These are phyloP conservation scores for Neopestalotiopsis rosae DNA, from an alignment of 2,329 filamentous ascomycete genomes.

Conservation along the genomic window DNA sequence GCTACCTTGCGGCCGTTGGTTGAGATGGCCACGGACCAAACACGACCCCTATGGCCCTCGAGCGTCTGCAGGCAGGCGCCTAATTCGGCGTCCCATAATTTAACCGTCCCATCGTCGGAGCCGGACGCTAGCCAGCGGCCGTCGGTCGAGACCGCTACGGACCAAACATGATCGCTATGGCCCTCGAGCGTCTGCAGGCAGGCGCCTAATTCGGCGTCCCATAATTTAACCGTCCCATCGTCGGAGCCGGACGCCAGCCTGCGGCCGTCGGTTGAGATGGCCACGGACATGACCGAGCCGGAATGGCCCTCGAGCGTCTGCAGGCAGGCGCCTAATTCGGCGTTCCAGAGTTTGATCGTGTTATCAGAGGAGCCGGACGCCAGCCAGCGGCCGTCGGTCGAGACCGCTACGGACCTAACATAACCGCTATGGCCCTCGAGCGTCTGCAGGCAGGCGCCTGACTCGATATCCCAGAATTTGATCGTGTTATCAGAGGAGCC, in stretches of 20 bases:
- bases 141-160: constrained; percentile 12
- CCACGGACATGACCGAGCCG: constrained; percentile 3
- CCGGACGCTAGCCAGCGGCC: constrained; percentile 18
- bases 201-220: not conserved
- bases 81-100: constrained; percentile 19
- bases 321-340: constrained; percentile 1
- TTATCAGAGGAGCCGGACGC: too few relatives aligned
- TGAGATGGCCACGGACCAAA: too few relatives aligned
- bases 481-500: too few relatives aligned
- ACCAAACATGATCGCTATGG: constrained; percentile 7
- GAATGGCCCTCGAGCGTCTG: constrained; percentile 25
- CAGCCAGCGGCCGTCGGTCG: too few relatives aligned
- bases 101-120: constrained; percentile 21
- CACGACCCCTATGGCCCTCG: not conserved
- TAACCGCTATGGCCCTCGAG: too few relatives aligned
- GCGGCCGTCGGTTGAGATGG: constrained; percentile 24
- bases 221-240: constrained; percentile 22
- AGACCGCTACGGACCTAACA: too few relatives aligned
- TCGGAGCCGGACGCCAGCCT: constrained; percentile 30
- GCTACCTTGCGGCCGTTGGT: too few relatives aligned
- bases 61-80: not conserved
- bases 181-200: constrained; percentile 6
- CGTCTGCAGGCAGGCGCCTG: too few relatives aligned
- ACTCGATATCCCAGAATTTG: too few relatives aligned
- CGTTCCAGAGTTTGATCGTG: constrained; percentile 14